Percentiles rank a stretch among this genome's conserved stretches.
phyloP scores from a whole-genome alignment of 306 rosid genomes.

The Dalbergia oliveri region DNA sequence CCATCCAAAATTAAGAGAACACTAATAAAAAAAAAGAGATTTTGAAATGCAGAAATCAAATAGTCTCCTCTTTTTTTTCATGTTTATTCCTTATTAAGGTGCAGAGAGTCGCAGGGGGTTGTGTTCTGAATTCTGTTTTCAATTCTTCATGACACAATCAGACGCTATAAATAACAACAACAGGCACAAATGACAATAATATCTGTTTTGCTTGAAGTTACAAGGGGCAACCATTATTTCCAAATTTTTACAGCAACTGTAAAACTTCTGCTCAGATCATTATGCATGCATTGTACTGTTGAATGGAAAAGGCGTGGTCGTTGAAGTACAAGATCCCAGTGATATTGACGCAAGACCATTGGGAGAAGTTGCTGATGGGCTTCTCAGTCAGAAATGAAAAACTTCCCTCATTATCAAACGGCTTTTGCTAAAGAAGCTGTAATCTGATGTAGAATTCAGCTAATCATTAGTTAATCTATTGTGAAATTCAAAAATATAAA shows the following conservation, averaged over 20 bases:
- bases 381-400: conserved; percentile 10
- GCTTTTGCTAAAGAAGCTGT: conserved; percentile 55
- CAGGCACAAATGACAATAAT: conserved; percentile 5
- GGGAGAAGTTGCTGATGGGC: conserved; percentile 39
- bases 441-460: conserved; percentile 55
- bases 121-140: too few species aligned
- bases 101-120: too few species aligned
- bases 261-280: conserved; percentile 35
- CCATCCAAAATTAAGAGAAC: too few species aligned
- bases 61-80: too few species aligned
- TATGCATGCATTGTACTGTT: conserved; percentile 20
- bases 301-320: conserved; percentile 26
- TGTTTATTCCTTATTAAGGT: too few species aligned
- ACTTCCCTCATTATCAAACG: conserved; percentile 39
- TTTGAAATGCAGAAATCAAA: too few species aligned
- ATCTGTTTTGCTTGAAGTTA: conserved; percentile 33
- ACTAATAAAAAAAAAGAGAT: too few species aligned
- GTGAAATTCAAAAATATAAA: background rate
- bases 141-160: background rate
- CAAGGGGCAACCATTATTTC: conserved; percentile 42
- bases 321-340: conserved; percentile 45
- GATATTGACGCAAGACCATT: conserved; percentile 38
- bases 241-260: conserved; percentile 32
- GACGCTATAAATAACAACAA: conserved; percentile 28
- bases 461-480: background rate